Conservation (phyloP, 2,329 filamentous ascomycete genomes). For the Diaporthe destruens region DNA sequence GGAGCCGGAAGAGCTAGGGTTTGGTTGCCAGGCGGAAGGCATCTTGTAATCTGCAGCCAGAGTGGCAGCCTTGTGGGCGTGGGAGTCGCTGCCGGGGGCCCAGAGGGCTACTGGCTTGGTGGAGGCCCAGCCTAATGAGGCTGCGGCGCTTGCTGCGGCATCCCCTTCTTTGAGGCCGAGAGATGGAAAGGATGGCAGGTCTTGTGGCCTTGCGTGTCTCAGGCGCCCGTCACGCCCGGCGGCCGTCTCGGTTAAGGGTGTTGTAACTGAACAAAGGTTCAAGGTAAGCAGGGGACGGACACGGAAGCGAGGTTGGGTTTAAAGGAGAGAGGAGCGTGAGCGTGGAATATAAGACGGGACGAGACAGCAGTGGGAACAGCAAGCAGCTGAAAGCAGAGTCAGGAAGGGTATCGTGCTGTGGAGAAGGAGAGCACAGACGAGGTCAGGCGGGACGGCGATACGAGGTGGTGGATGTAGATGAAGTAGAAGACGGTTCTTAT, state of each 20-base stretch:
- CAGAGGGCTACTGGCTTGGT: conserved; percentile 71
- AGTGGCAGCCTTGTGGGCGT: conserved; percentile 57
- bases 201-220: conserved; percentile 78
- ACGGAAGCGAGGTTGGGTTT: background rate
- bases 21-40: conserved; percentile 65
- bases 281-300: background rate
- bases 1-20: conserved; percentile 65
- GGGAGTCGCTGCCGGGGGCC: conserved; percentile 73
- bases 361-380: background rate
- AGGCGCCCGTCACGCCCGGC: conserved; percentile 59
- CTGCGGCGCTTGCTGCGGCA: conserved; percentile 79
- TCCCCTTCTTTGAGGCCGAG: conserved; percentile 68
- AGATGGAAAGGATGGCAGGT: conserved; percentile 81
- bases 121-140: conserved; percentile 74
- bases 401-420: background rate
- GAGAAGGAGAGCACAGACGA: background rate
- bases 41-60: conserved; percentile 50
- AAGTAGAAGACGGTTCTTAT: background rate
- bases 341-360: background rate
- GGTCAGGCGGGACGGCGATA: conserved; percentile 12
- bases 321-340: background rate
- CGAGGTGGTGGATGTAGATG: conserved; percentile 34
- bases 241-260: conserved; percentile 17
- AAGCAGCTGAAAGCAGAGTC: background rate
- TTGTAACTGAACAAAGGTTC: background rate